phyloP scores from a whole-genome alignment of 768 basidiomycete genomes.

The Naganishia kalamii region DNA sequence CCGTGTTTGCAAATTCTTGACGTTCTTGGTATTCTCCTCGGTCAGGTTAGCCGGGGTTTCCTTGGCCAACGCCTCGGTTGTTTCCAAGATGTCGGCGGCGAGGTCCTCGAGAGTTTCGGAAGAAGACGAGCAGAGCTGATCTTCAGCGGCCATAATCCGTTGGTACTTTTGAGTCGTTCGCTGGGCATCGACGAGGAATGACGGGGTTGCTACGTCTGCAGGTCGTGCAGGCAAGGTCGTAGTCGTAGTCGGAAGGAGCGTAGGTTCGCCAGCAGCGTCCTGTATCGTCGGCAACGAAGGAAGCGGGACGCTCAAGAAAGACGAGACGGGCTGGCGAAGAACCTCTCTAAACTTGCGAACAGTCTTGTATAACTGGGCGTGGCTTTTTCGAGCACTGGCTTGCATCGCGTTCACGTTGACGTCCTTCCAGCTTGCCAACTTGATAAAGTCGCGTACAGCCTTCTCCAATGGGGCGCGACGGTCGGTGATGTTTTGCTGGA shows the following conservation, averaged over 20 bases:
- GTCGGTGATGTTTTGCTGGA: constrained; percentile 53
- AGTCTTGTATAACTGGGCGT: constrained; percentile 81
- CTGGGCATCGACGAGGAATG: not conserved
- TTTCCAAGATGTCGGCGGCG: constrained; percentile 54
- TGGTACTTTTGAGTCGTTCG: constrained; percentile 9
- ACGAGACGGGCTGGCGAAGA: constrained; percentile 61
- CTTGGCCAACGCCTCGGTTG: constrained; percentile 43
- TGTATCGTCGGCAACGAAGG: not conserved
- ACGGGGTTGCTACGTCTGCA: not conserved
- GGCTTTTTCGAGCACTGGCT: constrained; percentile 81
- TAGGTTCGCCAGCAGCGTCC: too few species aligned
- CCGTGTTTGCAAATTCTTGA: constrained; percentile 66
- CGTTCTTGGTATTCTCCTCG: constrained; percentile 52
- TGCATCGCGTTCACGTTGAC: constrained; percentile 88
- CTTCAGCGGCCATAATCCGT: constrained; percentile 45
- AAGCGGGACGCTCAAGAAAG: constrained; percentile 27
- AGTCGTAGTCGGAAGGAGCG: not conserved
- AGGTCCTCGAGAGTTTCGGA: constrained; percentile 54
- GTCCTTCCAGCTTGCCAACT: constrained; percentile 97
- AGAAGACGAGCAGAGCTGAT: constrained; percentile 5
- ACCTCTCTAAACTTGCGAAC: constrained; percentile 87
- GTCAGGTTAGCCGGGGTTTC: constrained; percentile 50
- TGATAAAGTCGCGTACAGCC: constrained; percentile 76
- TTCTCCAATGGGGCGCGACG: constrained; percentile 65
- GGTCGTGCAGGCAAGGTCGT: constrained; percentile 16